Conservation (phyloP, 2,329 filamentous ascomycete species). For the Ilyonectria destructans region DNA sequence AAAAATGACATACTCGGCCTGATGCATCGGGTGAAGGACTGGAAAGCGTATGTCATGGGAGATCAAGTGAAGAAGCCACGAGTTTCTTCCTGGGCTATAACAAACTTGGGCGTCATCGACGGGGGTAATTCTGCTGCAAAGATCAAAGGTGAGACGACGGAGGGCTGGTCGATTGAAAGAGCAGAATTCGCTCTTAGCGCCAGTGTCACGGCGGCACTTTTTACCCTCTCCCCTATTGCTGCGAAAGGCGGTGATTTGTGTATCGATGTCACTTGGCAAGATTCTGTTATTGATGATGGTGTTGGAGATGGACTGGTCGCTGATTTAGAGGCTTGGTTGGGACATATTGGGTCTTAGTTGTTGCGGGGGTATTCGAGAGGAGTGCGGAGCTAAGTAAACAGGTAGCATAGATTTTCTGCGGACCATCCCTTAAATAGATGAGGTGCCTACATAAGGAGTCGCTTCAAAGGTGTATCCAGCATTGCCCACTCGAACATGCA, state of each 20-base stretch:
- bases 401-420: too few relatives aligned
- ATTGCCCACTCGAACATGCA: too few relatives aligned
- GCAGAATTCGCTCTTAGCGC: neutral
- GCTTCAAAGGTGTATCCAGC: too few relatives aligned
- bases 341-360: neutral
- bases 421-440: too few relatives aligned
- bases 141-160: neutral
- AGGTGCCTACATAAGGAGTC: too few relatives aligned
- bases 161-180: neutral
- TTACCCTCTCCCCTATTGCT: neutral
- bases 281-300: neutral
- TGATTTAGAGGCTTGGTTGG: slow-evolving; percentile 4
- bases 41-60: neutral
- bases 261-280: neutral
- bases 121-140: neutral
- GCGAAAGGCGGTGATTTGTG: neutral
- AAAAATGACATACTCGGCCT: neutral
- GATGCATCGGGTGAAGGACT: neutral
- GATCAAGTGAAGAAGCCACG: neutral
- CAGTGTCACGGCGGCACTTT: neutral
- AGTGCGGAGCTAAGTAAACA: too few relatives aligned
- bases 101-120: neutral
- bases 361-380: neutral
- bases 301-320: neutral
- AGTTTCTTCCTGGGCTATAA: neutral